phyloP scores from a whole-genome alignment of 1,139 yeast species.

The Sugiyamaella xylanicola region DNA sequence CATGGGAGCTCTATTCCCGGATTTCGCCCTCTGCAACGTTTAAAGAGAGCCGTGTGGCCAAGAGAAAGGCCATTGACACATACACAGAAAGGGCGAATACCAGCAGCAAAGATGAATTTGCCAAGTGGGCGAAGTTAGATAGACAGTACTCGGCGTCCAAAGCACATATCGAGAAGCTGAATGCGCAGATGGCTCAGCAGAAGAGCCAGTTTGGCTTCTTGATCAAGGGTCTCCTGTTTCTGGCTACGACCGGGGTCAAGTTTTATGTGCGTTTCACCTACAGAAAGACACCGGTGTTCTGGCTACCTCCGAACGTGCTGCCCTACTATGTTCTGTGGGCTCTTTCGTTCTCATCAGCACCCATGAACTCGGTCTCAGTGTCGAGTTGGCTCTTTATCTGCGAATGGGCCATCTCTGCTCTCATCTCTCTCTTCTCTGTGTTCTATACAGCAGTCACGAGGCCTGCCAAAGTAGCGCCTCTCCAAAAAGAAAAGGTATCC shows the following conservation, averaged over 20 bases:
- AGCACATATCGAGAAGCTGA: slow-evolving; percentile 50
- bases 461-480: neutral
- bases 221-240: slow-evolving; percentile 36
- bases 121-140: slow-evolving; percentile 92
- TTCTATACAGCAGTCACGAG: neutral
- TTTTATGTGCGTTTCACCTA: slow-evolving; percentile 58
- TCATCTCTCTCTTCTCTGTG: slow-evolving; percentile 4
- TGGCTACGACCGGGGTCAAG: slow-evolving; percentile 42
- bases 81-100: slow-evolving; percentile 60
- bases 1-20: slow-evolving; percentile 49
- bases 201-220: slow-evolving; percentile 45
- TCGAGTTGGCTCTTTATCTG: slow-evolving; percentile 44
- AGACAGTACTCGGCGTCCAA: slow-evolving; percentile 65
- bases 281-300: slow-evolving; percentile 60
- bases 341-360: slow-evolving; percentile 66
- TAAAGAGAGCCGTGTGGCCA: slow-evolving; percentile 46
- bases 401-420: slow-evolving; percentile 34
- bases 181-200: slow-evolving; percentile 44
- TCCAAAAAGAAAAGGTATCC: neutral
- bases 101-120: slow-evolving; percentile 91
- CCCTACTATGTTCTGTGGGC: slow-evolving; percentile 61
- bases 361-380: slow-evolving; percentile 46
- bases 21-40: slow-evolving; percentile 44
- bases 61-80: slow-evolving; percentile 51
- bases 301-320: slow-evolving; percentile 59